Base-by-base conservation (phyloP, 768 basidiomycete species). In the Coprinellus micaceus region DNA sequence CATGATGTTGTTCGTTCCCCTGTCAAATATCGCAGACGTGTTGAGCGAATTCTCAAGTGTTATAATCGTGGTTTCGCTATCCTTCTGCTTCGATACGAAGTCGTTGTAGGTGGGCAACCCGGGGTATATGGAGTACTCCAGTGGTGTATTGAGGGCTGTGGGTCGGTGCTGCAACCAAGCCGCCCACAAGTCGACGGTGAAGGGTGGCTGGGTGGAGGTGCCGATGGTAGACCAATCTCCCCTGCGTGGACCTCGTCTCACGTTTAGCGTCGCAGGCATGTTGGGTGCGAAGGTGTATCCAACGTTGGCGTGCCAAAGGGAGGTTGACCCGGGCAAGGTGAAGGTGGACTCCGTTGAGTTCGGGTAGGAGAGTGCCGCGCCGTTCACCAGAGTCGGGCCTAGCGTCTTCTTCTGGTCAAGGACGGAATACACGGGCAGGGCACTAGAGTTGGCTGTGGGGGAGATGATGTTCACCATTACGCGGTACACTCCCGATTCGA, bases 361-460 rank as follows among this genome's bases (percentile, higher is more conserved):
- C 11, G 58, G 52, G 13, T 13, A 41, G 28, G 49, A 63, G 2
- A 67, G 65, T 24, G 56, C 59, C 2, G 63, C 49, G 12, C 74
- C 74, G 61, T 84, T 69, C 19, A 85, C 67, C 43, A 75, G 66
- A 21, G 86, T 71, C 2, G 59, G n/a, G 4, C 77, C 81, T 24
- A n/a, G n/a, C n/a, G n/a, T n/a, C n/a, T n/a, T n/a, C n/a, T 79
- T 78, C 64, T 89, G 86, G 66, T 90, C 88, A 22, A 90, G 79
- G 46, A 89, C 85, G 25, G 83, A 81, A 65, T 80, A 77, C 12
- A 88, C 76, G 2, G 82, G 73, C 2, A n/a, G n/a, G n/a, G n/a
- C n/a, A n/a, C n/a, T n/a, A n/a, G 78, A 75, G 49, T 64, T 66
- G 30, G 73, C 73, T 4, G 69, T 71, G 0, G 81, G 80, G 21